These are phyloP conservation scores for Lophium mytilinum DNA, from an alignment of 495 filamentous ascomycete species.

Conservation along the genomic window DNA sequence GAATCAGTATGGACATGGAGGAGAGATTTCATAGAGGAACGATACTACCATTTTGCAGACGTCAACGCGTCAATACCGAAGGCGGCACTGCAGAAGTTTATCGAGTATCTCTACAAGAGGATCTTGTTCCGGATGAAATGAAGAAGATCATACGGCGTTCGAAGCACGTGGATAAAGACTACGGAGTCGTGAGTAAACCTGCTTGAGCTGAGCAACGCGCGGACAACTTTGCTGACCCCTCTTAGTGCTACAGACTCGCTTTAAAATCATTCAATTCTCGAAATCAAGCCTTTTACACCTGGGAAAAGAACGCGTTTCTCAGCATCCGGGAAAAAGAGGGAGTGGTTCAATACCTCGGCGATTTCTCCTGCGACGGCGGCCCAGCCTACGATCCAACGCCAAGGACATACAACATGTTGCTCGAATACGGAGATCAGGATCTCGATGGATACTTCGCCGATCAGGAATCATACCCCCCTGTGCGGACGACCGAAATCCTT, in stretches of 20 bases:
- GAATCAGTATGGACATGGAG: background rate
- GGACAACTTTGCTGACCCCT: background rate
- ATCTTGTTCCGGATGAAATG: constrained; percentile 20
- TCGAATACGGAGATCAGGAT: constrained; percentile 35
- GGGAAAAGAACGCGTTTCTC: constrained; percentile 30
- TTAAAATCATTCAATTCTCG: constrained; percentile 28
- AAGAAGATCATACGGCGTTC: constrained; percentile 4
- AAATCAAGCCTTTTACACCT: constrained; percentile 21
- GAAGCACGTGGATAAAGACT: constrained; percentile 11
- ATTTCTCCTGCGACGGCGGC: background rate
- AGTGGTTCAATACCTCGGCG: constrained; percentile 31
- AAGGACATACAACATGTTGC: constrained; percentile 29
- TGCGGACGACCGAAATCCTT: constrained; percentile 1
- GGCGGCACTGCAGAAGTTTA: constrained; percentile 34
- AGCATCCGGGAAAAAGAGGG: constrained; percentile 18
- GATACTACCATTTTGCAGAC: constrained; percentile 3
- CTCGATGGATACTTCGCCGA: constrained; percentile 33
- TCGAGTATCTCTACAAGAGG: constrained; percentile 28
- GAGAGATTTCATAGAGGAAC: background rate
- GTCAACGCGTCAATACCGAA: constrained; percentile 3
- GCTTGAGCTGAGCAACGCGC: background rate
- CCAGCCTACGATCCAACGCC: background rate
- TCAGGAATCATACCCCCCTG: background rate
- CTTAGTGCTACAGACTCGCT: constrained; percentile 33
- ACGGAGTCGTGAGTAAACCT: background rate